Evolutionary conservation across 306 rosid species (phyloP).

Genomic region (cucumber (Cucumis sativus)): Cucumber_9930_V3 NC_026660.2:22038501-22039000

Average conservation of each 20-base stretch:
- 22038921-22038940: neutral
- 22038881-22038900: neutral
- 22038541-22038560: slow-evolving; percentile 71
- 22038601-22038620: slow-evolving; percentile 40
- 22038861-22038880: neutral
- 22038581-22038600: slow-evolving; percentile 39
- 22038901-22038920: neutral
- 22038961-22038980: neutral
- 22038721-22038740: neutral
- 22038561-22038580: slow-evolving; percentile 56
- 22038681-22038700: neutral
- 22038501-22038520: slow-evolving; percentile 52
- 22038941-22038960: neutral
- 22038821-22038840: neutral
- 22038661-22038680: neutral
- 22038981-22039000: neutral
- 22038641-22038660: neutral
- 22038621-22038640: neutral
- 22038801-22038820: neutral
- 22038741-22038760: neutral
- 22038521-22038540: slow-evolving; percentile 44
- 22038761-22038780: neutral
- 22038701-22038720: neutral
- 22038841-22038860: neutral
- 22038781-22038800: neutral